These are phyloP conservation scores for Capronia epimyces DNA, from an alignment of 2,329 filamentous ascomycete species.

Conservation along the genomic window DNA sequence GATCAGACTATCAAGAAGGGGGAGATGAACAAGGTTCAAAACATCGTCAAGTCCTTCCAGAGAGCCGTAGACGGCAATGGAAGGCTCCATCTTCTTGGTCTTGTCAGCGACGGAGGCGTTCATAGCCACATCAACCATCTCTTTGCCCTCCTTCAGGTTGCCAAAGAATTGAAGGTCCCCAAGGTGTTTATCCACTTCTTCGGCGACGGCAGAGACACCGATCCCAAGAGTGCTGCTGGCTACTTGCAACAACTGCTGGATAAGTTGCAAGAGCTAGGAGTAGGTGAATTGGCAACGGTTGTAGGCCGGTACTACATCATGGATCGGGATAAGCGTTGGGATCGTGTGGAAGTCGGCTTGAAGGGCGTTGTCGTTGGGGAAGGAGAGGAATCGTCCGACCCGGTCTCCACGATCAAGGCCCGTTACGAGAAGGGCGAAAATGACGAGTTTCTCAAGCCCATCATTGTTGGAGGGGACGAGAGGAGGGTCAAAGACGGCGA, in stretches of 20 bases:
- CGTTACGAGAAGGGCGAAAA: slow-evolving; percentile 83
- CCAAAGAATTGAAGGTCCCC: slow-evolving; percentile 80
- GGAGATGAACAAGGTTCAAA: slow-evolving; percentile 68
- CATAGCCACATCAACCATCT: slow-evolving; percentile 95
- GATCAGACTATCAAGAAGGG: slow-evolving; percentile 85
- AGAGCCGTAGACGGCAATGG: slow-evolving; percentile 82
- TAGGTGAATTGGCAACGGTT: slow-evolving; percentile 83
- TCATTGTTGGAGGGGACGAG: slow-evolving; percentile 85
- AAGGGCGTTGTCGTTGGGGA: slow-evolving; percentile 81
- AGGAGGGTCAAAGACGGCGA: slow-evolving; percentile 84
- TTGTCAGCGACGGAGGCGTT: slow-evolving; percentile 93
- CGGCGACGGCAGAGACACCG: slow-evolving; percentile 93
- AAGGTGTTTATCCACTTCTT: slow-evolving; percentile 99
- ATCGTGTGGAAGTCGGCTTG: slow-evolving; percentile 81
- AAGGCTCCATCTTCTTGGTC: slow-evolving; percentile 82
- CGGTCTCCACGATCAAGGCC: slow-evolving; percentile 78
- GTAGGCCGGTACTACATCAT: slow-evolving; percentile 97
- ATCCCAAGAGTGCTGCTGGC: slow-evolving; percentile 83
- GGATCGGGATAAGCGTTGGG: slow-evolving; percentile 99
- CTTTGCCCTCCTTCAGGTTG: slow-evolving; percentile 77
- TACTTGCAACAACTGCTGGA: slow-evolving; percentile 85
- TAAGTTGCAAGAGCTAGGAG: slow-evolving; percentile 73
- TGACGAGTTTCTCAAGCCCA: slow-evolving; percentile 97
- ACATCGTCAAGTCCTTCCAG: slow-evolving; percentile 71
- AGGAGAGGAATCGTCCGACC: slow-evolving; percentile 78